Conservation (phyloP, 1,284 basidiomycete genomes). For the Papiliotrema nemorosa region DNA sequence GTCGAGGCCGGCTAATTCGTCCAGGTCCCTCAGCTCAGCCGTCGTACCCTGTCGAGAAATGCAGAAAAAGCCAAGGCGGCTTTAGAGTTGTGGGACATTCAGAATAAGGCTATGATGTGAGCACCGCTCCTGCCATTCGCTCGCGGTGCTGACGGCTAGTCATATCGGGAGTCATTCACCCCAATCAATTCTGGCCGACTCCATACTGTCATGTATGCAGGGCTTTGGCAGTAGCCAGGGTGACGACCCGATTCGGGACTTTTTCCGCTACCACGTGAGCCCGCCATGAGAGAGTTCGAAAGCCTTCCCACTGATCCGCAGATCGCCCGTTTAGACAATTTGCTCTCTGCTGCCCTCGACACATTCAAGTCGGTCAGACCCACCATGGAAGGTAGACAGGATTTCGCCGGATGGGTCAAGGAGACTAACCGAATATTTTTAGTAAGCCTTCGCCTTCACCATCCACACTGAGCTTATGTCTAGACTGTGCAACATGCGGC, state of each 20-base stretch:
- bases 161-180: constrained; percentile 32
- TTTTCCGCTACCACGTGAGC: constrained; percentile 71
- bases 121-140: constrained; percentile 4
- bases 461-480: background rate
- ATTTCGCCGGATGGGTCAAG: constrained; percentile 54
- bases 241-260: constrained; percentile 75
- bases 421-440: constrained; percentile 71
- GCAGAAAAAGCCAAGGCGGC: constrained; percentile 84
- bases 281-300: no score
- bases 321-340: constrained; percentile 35
- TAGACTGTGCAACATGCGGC: constrained; percentile 71
- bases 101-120: constrained; percentile 58
- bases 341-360: constrained; percentile 42
- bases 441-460: no score
- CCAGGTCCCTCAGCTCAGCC: constrained; percentile 73
- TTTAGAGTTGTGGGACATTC: constrained; percentile 75
- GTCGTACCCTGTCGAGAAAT: constrained; percentile 74
- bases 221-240: constrained; percentile 49
- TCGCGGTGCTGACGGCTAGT: constrained; percentile 16
- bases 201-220: constrained; percentile 44
- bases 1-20: background rate
- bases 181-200: constrained; percentile 46
- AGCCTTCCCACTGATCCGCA: constrained; percentile 1
- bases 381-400: constrained; percentile 11
- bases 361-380: constrained; percentile 25